Percentiles rank a stretch among this genome's conserved stretches.
Conservation (phyloP, 2,329 filamentous ascomycete genomes). For the Colletotrichum scovillei region DNA sequence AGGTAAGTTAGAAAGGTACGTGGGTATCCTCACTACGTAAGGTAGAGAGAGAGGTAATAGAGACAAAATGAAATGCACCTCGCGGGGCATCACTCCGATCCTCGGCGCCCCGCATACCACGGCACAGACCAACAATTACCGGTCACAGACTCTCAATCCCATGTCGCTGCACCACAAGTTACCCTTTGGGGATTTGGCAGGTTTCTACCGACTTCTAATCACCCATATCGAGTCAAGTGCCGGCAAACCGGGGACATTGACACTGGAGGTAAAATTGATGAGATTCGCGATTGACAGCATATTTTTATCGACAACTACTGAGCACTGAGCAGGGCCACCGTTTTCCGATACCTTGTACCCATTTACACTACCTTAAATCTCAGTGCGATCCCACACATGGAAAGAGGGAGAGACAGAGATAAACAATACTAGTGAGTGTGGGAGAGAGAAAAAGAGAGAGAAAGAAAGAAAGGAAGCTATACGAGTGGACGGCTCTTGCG, state of each 20-base stretch:
- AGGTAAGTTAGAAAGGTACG: no score
- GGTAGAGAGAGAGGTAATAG: no score
- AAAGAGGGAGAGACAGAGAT: neutral
- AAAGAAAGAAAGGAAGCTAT: neutral
- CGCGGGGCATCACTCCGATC: neutral
- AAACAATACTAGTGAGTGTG: neutral
- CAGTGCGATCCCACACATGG: neutral
- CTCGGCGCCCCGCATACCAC: neutral
- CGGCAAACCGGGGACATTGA: neutral
- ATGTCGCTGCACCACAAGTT: neutral
- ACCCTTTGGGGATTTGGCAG: neutral
- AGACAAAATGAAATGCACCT: no score
- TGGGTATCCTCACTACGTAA: no score
- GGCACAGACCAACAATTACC: neutral
- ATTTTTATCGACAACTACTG: neutral
- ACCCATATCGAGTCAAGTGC: conserved; percentile 1
- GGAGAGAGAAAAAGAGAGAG: neutral
- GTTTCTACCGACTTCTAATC: neutral
- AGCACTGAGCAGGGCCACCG: neutral
- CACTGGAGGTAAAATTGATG: neutral
- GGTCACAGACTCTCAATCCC: neutral
- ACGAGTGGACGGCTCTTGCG: neutral
- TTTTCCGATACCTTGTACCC: neutral
- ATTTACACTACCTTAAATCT: neutral
- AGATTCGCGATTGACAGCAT: neutral